Conservation (phyloP, 1,139 yeast species). For the Debaryomyces nepalensis region DNA sequence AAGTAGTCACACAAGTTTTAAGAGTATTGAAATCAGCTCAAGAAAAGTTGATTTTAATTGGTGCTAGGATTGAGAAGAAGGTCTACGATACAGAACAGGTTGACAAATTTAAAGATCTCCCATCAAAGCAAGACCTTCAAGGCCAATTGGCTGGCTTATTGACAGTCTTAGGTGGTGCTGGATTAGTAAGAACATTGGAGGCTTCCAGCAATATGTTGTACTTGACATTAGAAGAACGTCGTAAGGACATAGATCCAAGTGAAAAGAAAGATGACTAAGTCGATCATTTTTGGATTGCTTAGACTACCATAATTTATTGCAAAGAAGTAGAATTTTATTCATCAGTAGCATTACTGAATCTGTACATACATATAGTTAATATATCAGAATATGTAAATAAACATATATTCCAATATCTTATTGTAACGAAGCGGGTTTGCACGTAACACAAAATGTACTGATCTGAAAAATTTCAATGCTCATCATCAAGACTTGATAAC, state of each 20-base stretch:
- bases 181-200: constrained; percentile 81
- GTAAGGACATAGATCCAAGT: constrained; percentile 46
- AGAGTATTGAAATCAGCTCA: constrained; percentile 64
- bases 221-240: constrained; percentile 70
- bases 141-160: constrained; percentile 86
- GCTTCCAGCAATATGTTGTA: constrained; percentile 68
- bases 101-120: constrained; percentile 70
- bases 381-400: constrained; percentile 2
- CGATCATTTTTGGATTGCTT: background rate
- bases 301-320: background rate
- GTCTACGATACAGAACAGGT: constrained; percentile 59
- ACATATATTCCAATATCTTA: background rate
- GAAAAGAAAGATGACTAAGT: constrained; percentile 20
- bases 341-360: constrained; percentile 10
- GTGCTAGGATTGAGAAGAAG: constrained; percentile 76
- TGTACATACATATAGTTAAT: constrained; percentile 9
- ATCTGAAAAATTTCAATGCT: constrained; percentile 11
- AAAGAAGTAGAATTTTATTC: background rate
- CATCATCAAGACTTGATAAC: constrained; percentile 10
- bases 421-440: background rate
- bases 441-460: constrained; percentile 9
- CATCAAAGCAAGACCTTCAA: constrained; percentile 71
- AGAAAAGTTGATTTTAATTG: constrained; percentile 79
- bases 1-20: constrained; percentile 61
- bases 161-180: constrained; percentile 85